Evolutionary conservation across 2,329 filamentous ascomycete genomes (phyloP).

Genomic region (Colletotrichum tabaci): DNA sequence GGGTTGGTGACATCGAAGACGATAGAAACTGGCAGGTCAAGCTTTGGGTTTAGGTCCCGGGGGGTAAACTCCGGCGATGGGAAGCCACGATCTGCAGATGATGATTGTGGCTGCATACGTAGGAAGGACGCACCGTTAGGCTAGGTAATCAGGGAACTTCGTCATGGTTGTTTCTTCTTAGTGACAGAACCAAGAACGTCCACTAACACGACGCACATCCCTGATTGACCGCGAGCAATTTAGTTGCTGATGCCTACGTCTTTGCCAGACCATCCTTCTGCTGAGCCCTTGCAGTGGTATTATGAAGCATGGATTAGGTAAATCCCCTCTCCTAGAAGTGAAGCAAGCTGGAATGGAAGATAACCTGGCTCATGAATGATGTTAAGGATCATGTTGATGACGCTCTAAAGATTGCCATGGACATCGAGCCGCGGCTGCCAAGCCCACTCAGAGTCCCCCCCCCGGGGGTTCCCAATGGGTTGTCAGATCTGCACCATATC

Average conservation of each 20-base stretch:
- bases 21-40: slow-evolving; percentile 36
- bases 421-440: slow-evolving; percentile 15
- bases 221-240: neutral
- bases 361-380: neutral
- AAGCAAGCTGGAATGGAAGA: neutral
- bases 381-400: slow-evolving; percentile 8
- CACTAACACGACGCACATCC: slow-evolving; percentile 11
- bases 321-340: too few species aligned
- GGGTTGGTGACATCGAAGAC: slow-evolving; percentile 27
- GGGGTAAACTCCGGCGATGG: slow-evolving; percentile 29
- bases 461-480: neutral
- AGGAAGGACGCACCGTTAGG: neutral
- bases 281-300: slow-evolving; percentile 2
- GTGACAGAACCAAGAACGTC: slow-evolving; percentile 7
- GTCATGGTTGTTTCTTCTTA: slow-evolving; percentile 12
- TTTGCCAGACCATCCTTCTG: neutral
- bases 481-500: slow-evolving; percentile 29
- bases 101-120: slow-evolving; percentile 12
- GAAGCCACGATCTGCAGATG: slow-evolving; percentile 30
- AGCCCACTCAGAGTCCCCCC: slow-evolving; percentile 13
- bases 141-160: slow-evolving; percentile 13
- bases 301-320: neutral
- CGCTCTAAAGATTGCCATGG: neutral
- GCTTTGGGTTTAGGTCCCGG: slow-evolving; percentile 2
- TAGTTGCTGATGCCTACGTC: neutral